These are phyloP conservation scores for Tuber magnatum DNA, from an alignment of 495 filamentous ascomycete species.

Conservation along the genomic window DNA sequence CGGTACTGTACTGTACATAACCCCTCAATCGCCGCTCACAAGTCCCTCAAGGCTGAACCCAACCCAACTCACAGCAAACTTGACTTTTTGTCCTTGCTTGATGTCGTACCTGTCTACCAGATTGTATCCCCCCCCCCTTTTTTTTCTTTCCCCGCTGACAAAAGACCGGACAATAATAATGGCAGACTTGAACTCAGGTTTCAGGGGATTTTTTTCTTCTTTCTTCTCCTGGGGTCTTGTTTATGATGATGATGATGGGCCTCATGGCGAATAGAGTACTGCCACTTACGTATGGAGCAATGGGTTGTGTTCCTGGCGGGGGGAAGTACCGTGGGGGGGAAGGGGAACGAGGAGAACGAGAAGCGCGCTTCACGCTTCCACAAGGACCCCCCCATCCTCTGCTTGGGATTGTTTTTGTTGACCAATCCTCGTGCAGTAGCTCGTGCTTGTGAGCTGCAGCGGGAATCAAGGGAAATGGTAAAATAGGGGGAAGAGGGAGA, in stretches of 20 bases:
- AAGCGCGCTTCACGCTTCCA: slow-evolving; percentile 1
- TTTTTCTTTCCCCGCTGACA: background rate
- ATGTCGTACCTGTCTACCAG: background rate
- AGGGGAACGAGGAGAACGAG: background rate
- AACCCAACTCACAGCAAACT: background rate
- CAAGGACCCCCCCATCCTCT: background rate
- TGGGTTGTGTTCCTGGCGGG: background rate
- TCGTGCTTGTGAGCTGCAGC: background rate
- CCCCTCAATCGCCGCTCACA: background rate
- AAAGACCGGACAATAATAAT: background rate
- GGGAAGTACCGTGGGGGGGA: background rate
- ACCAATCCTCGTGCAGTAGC: background rate
- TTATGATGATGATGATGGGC: background rate
- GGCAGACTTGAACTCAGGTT: background rate
- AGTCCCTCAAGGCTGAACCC: background rate
- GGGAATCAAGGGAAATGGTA: background rate
- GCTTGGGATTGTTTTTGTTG: background rate
- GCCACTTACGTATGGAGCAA: background rate
- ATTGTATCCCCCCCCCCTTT: background rate
- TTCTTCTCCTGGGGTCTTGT: background rate
- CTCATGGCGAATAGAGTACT: background rate
- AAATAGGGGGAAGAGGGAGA: background rate
- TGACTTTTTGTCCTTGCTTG: background rate
- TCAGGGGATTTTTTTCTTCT: background rate
- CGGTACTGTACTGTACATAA: background rate